Evolutionary conservation across 225 moss, liverwort and hornwort species (phyloP).

Genomic region (Anthoceros angustus): DNA sequence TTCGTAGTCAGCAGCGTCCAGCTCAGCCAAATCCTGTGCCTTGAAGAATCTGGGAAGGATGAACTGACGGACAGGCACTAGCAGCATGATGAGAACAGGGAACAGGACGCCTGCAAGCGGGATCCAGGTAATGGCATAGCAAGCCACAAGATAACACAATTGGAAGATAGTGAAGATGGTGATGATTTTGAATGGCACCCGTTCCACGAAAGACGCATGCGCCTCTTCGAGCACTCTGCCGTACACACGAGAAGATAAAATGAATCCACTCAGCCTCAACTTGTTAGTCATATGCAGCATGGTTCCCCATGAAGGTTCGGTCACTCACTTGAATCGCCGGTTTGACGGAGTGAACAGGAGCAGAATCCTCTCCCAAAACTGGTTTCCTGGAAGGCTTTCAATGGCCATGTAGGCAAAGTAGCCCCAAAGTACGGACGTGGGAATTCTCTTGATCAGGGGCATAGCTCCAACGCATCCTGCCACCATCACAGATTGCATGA

Average conservation of each 20-base stretch:
- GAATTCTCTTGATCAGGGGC: conserved; percentile 43
- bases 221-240: conserved; percentile 35
- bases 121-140: conserved; percentile 60
- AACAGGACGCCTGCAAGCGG: conserved; percentile 54
- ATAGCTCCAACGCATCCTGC: conserved; percentile 49
- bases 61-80: conserved; percentile 52
- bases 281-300: background rate
- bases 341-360: conserved; percentile 35
- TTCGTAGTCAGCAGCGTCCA: conserved; percentile 51
- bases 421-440: conserved; percentile 68
- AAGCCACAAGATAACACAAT: conserved; percentile 39
- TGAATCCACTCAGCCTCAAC: background rate
- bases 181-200: conserved; percentile 50
- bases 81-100: conserved; percentile 48
- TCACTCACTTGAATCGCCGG: conserved; percentile 35
- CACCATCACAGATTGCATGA: conserved; percentile 49
- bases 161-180: conserved; percentile 47
- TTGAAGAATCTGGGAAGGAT: conserved; percentile 34
- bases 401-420: conserved; percentile 76
- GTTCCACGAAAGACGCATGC: conserved; percentile 32
- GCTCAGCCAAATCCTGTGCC: conserved; percentile 30
- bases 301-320: too few relatives aligned
- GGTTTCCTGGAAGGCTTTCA: conserved; percentile 63
- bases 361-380: conserved; percentile 62
- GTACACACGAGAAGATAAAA: too few relatives aligned